Conservation (phyloP, 2,329 filamentous ascomycete species). For the Cercospora beticola region DNA sequence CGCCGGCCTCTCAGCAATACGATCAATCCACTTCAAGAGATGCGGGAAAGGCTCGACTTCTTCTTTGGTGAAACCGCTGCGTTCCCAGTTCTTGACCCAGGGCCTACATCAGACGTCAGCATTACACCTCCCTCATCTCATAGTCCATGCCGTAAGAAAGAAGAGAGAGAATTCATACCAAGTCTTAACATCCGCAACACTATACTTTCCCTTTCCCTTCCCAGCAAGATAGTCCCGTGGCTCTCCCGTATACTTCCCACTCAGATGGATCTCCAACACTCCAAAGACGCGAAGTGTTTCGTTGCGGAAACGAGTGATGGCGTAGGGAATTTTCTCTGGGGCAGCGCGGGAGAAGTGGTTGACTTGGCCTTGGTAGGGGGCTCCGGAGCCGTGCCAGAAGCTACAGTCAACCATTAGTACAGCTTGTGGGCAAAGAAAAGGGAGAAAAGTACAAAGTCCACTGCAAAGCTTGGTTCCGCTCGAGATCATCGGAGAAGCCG, state of each 20-base stretch:
- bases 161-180: conserved; percentile 41
- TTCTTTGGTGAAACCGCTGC: conserved; percentile 47
- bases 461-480: conserved; percentile 51
- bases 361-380: conserved; percentile 47
- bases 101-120: conserved; percentile 34
- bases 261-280: conserved; percentile 57
- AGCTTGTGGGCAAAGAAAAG: too few species aligned
- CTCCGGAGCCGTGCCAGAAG: conserved; percentile 52
- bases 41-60: conserved; percentile 54
- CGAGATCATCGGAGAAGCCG: conserved; percentile 54
- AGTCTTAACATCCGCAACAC: conserved; percentile 54
- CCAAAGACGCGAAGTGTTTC: conserved; percentile 54
- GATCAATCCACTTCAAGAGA: conserved; percentile 54
- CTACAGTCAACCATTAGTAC: background rate
- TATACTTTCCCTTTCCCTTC: conserved; percentile 56
- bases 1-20: conserved; percentile 51
- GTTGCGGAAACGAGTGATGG: conserved; percentile 53
- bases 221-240: conserved; percentile 55
- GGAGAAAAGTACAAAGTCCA: conserved; percentile 46
- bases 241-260: conserved; percentile 52
- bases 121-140: background rate
- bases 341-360: conserved; percentile 49
- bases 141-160: background rate
- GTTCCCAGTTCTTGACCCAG: conserved; percentile 51
- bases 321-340: conserved; percentile 51